phyloP scores from a whole-genome alignment of 306 rosid species.

The Argentina anserina region DNA sequence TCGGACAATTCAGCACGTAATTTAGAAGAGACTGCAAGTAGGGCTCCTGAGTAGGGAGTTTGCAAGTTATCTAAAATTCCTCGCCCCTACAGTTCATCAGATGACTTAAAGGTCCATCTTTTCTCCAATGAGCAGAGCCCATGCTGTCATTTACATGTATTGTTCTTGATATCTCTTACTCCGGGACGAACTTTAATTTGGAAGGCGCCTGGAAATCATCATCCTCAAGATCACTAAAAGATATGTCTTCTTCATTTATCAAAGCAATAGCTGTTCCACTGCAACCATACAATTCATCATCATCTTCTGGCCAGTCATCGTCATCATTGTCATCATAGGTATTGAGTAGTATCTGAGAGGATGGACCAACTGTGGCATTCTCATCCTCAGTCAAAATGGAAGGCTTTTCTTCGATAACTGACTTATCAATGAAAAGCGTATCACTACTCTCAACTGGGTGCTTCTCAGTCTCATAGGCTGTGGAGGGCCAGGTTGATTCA shows the following conservation, averaged over 20 bases:
- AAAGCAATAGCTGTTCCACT: constrained; percentile 28
- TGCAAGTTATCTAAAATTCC: background rate
- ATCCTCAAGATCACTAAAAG: constrained; percentile 93
- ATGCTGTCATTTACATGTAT: background rate
- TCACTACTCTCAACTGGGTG: constrained; percentile 49
- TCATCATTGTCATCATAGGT: constrained; percentile 52
- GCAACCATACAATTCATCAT: constrained; percentile 50
- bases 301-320: constrained; percentile 91
- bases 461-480: constrained; percentile 49
- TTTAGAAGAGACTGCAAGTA: background rate
- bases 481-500: constrained; percentile 36
- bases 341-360: constrained; percentile 43
- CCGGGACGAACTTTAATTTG: constrained; percentile 36
- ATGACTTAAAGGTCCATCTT: constrained; percentile 17
- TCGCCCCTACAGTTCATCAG: background rate
- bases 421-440: constrained; percentile 48
- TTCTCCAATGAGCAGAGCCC: constrained; percentile 17
- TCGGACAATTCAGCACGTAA: background rate
- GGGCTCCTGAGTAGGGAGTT: background rate
- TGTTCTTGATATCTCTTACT: constrained; percentile 24
- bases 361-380: constrained; percentile 35
- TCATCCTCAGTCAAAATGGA: constrained; percentile 43
- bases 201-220: constrained; percentile 58
- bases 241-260: constrained; percentile 82
- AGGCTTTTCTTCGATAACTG: constrained; percentile 54